Conservation (phyloP, 2,329 filamentous ascomycete genomes). For the Epichloe typhina region DNA sequence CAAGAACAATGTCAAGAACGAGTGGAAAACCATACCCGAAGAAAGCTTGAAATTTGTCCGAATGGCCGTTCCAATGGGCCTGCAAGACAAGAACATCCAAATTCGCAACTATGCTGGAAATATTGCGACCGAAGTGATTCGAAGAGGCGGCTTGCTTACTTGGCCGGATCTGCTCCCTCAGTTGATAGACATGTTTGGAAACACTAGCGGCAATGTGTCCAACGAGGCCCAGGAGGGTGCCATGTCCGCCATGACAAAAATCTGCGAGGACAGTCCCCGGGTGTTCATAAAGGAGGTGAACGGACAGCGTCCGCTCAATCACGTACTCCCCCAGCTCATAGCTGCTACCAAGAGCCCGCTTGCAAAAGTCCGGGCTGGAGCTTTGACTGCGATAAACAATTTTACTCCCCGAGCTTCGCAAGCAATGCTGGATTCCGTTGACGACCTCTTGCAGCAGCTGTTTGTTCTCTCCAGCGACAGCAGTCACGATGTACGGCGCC, state of each 20-base stretch:
- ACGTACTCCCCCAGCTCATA: slow-evolving; percentile 87
- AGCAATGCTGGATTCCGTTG: slow-evolving; percentile 67
- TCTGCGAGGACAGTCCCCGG: slow-evolving; percentile 91
- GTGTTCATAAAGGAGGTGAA: slow-evolving; percentile 77
- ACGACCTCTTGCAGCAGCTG: slow-evolving; percentile 68
- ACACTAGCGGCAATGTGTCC: slow-evolving; percentile 53
- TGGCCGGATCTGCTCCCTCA: slow-evolving; percentile 88
- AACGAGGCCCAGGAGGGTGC: slow-evolving; percentile 76
- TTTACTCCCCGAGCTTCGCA: slow-evolving; percentile 79
- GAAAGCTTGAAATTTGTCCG: slow-evolving; percentile 65
- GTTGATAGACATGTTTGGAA: slow-evolving; percentile 64
- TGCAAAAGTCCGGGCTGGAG: slow-evolving; percentile 64
- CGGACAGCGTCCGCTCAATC: slow-evolving; percentile 74
- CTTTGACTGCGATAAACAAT: slow-evolving; percentile 77
- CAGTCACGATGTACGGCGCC: slow-evolving; percentile 71
- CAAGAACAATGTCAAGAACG: slow-evolving; percentile 77
- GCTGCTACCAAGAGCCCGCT: slow-evolving; percentile 68
- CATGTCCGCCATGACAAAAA: slow-evolving; percentile 85
- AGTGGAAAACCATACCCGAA: slow-evolving; percentile 64
- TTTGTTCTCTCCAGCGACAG: slow-evolving; percentile 69
- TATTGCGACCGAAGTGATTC: slow-evolving; percentile 85
- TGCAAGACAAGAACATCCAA: slow-evolving; percentile 70
- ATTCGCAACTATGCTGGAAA: slow-evolving; percentile 85
- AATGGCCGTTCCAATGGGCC: slow-evolving; percentile 59
- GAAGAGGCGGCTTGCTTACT: slow-evolving; percentile 68